A percentile compares a stretch with the other conserved stretches of the same genome.
Evolutionary conservation across 345 rosid species (phyloP).

Genomic region (Reutealis trisperma): DNA sequence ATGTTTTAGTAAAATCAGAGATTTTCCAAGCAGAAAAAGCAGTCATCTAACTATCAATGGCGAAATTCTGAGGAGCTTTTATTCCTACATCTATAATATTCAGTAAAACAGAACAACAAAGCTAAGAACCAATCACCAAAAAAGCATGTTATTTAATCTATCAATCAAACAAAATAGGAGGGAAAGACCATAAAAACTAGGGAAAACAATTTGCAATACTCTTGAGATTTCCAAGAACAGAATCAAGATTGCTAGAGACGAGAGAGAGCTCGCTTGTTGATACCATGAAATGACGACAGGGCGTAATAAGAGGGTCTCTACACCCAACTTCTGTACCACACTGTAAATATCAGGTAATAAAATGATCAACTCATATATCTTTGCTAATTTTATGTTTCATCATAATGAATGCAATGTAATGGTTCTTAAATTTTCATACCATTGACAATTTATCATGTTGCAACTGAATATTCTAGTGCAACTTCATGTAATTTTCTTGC

Average conservation of each 20-base stretch:
- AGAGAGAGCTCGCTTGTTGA: constrained; percentile 33
- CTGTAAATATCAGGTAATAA: neutral
- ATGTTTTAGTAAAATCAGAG: no score
- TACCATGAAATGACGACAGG: constrained; percentile 75
- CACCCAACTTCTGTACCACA: constrained; percentile 68
- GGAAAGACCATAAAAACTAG: no score
- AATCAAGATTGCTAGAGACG: neutral
- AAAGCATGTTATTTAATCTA: no score
- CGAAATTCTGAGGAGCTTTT: neutral
- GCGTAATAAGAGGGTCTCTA: constrained; percentile 78
- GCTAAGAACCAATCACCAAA: neutral
- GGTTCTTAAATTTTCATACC: neutral
- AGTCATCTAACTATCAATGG: no score
- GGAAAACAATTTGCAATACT: constrained; percentile 3
- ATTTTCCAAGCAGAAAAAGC: no score
- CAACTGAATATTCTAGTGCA: neutral
- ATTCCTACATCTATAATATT: neutral
- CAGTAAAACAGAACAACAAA: neutral
- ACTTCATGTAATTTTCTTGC: neutral
- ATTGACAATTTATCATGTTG: neutral
- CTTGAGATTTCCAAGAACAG: neutral
- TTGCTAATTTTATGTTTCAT: neutral
- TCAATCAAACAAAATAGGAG: no score
- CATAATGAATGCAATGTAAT: neutral
- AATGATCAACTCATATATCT: neutral